These are phyloP conservation scores for Botryotinia convoluta DNA, from an alignment of 2,329 filamentous ascomycete genomes.

Conservation along the genomic window DNA sequence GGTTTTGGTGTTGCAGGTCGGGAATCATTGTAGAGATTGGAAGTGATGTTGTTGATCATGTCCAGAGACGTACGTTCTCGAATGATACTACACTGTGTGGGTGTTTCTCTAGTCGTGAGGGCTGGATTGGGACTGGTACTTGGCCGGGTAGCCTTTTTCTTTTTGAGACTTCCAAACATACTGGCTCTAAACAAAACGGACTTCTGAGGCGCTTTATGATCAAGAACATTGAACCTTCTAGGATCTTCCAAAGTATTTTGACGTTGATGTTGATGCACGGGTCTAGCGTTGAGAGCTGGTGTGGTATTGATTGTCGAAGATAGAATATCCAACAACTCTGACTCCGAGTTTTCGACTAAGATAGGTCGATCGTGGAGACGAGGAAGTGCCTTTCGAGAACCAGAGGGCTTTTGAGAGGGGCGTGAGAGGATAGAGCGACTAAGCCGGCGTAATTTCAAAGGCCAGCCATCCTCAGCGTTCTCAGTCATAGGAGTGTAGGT, in stretches of 20 bases:
- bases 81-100: neutral
- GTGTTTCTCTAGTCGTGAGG: neutral
- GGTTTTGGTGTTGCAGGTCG: neutral
- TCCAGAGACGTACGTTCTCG: neutral
- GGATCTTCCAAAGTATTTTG: slow-evolving; percentile 6
- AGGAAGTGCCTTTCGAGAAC: neutral
- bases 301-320: slow-evolving; percentile 4
- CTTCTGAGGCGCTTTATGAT: neutral
- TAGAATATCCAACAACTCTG: neutral
- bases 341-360: neutral
- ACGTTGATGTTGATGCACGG: neutral
- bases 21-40: neutral
- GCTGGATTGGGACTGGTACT: neutral
- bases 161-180: neutral
- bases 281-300: neutral
- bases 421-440: neutral
- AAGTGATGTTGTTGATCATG: neutral
- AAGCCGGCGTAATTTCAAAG: neutral
- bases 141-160: neutral
- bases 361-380: neutral
- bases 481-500: neutral
- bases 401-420: neutral
- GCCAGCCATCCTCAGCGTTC: neutral
- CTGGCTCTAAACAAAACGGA: neutral
- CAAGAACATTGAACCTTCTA: slow-evolving; percentile 7